Conservation (phyloP, 305 asterid species). For the Fraxinus platypoda region DNA sequence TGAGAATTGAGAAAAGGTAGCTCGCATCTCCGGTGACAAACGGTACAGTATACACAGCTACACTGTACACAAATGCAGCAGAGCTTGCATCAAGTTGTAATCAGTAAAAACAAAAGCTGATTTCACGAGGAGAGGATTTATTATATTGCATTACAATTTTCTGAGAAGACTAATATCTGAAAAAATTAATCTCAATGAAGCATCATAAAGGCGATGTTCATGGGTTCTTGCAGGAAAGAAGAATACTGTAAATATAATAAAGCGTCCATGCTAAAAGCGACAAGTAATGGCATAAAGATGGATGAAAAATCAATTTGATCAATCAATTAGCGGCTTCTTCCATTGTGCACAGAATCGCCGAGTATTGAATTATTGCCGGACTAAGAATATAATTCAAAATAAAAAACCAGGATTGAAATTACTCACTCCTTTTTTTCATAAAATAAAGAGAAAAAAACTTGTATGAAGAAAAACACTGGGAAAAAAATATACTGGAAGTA, state of each 20-base stretch:
- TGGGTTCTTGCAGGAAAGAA: background rate
- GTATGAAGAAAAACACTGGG: background rate
- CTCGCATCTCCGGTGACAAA: slow-evolving; percentile 1
- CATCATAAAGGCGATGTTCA: background rate
- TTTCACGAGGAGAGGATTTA: slow-evolving; percentile 7
- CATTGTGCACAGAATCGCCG: background rate
- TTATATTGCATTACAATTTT: background rate
- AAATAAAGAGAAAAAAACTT: background rate
- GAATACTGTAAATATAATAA: background rate
- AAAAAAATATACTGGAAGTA: background rate
- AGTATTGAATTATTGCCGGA: background rate
- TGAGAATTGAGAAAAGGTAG: background rate
- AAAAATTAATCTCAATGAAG: background rate
- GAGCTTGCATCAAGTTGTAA: background rate
- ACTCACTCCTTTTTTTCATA: background rate
- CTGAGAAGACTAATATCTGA: background rate
- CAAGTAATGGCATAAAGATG: background rate
- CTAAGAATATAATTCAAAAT: background rate
- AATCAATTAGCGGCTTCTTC: slow-evolving; percentile 11
- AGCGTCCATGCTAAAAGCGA: background rate
- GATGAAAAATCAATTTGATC: background rate
- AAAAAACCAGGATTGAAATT: slow-evolving; percentile 2
- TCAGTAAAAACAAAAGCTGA: background rate
- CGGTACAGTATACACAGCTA: background rate
- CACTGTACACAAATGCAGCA: background rate